Conservation (phyloP, 371 early-diverging fungal genomes). For the Dipsacomyces acuminosporus region DNA sequence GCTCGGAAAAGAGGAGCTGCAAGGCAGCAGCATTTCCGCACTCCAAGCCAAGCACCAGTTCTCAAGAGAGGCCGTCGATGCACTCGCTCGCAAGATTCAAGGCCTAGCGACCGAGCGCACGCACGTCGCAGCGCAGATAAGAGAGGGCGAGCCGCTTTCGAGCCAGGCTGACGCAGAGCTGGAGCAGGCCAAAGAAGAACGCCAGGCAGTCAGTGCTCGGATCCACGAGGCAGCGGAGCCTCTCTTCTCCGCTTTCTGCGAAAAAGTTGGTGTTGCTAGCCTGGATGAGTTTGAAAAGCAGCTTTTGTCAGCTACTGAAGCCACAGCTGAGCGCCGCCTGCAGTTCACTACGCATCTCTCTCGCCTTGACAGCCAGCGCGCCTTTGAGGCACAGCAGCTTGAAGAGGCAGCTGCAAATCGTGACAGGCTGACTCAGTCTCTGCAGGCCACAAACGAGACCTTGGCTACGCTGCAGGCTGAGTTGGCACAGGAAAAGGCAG, state of each 20-base stretch:
- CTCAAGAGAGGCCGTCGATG: slow-evolving; percentile 57
- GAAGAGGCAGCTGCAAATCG: slow-evolving; percentile 59
- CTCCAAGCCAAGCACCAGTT: slow-evolving; percentile 57
- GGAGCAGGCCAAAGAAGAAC: slow-evolving; percentile 10
- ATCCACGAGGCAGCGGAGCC: slow-evolving; percentile 66
- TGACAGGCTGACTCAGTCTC: slow-evolving; percentile 48
- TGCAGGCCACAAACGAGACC: slow-evolving; percentile 33
- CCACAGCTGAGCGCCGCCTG: slow-evolving; percentile 64
- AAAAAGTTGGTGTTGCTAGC: slow-evolving; percentile 58
- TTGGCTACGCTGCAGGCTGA: slow-evolving; percentile 44
- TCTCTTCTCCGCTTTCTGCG: slow-evolving; percentile 77
- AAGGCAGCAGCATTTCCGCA: slow-evolving; percentile 57
- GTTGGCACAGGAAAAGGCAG: slow-evolving; percentile 37
- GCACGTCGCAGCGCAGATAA: slow-evolving; percentile 31
- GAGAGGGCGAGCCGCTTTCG: slow-evolving; percentile 47
- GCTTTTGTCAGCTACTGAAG: slow-evolving; percentile 63
- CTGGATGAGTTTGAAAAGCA: slow-evolving; percentile 84
- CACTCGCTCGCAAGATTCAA: slow-evolving; percentile 49
- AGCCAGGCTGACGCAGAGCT: slow-evolving; percentile 40
- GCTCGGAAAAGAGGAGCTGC: slow-evolving; percentile 59
- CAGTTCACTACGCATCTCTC: slow-evolving; percentile 71
- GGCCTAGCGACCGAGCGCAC: slow-evolving; percentile 46
- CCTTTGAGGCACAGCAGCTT: slow-evolving; percentile 72
- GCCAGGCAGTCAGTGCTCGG: slow-evolving; percentile 43
- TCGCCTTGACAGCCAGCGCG: slow-evolving; percentile 66